phyloP scores from a whole-genome alignment of 768 basidiomycete species.

The Mycena leptocephala region DNA sequence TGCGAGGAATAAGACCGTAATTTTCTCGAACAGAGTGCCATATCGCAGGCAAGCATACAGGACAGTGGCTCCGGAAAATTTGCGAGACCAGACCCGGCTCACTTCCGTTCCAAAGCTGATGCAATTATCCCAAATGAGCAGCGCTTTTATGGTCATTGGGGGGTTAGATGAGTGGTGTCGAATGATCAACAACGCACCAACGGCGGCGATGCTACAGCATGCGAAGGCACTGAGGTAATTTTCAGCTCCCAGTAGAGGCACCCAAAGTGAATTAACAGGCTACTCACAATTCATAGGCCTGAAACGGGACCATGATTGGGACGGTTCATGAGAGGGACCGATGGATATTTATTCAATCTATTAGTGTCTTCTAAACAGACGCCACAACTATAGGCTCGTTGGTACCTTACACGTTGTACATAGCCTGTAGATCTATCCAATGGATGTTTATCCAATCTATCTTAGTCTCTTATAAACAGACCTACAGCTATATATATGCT shows the following conservation, averaged over 20 bases:
- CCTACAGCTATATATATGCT: too few relatives aligned
- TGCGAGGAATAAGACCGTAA: constrained; percentile 47
- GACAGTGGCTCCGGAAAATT: constrained; percentile 45
- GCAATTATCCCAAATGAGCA: constrained; percentile 51
- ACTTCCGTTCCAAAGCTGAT: constrained; percentile 48
- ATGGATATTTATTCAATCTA: too few relatives aligned
- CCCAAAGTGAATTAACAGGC: background rate
- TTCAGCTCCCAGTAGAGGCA: background rate
- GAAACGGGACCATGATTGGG: background rate
- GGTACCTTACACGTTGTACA: too few relatives aligned
- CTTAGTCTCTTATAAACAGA: too few relatives aligned
- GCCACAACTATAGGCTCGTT: too few relatives aligned
- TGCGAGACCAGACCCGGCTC: constrained; percentile 45
- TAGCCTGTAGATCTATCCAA: too few relatives aligned
- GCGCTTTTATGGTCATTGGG: constrained; percentile 32
- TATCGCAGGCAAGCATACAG: constrained; percentile 47
- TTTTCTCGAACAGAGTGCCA: constrained; percentile 49
- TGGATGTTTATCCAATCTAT: too few relatives aligned
- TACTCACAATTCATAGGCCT: constrained; percentile 16
- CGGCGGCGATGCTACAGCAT: constrained; percentile 50
- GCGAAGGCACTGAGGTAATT: constrained; percentile 42
- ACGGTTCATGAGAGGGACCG: too few relatives aligned
- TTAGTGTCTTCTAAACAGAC: too few relatives aligned
- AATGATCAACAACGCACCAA: constrained; percentile 33
- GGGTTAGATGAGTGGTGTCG: background rate